Percentiles rank a stretch among this genome's conserved stretches.
phyloP scores from a whole-genome alignment of 169 alveolate genomes.

The Prorocentrum cordatum region DNA sequence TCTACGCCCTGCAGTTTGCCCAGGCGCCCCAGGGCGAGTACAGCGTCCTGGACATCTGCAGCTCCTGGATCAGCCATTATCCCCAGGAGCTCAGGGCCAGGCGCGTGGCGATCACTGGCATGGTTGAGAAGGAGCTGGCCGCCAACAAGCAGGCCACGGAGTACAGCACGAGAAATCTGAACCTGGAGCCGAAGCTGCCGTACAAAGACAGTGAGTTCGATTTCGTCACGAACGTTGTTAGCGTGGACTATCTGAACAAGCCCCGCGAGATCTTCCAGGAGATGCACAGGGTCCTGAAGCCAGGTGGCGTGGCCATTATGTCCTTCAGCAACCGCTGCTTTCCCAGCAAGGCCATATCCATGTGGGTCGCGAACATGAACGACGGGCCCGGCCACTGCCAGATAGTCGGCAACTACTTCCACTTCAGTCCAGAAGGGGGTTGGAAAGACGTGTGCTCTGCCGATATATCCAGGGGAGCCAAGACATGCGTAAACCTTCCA shows the following conservation, averaged over 20 bases:
- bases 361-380: slow-evolving; percentile 51
- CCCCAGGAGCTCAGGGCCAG: slow-evolving; percentile 19
- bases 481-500: no score
- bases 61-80: slow-evolving; percentile 51
- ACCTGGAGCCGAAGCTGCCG: slow-evolving; percentile 40
- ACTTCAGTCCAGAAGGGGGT: no score
- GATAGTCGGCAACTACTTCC: no score
- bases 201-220: slow-evolving; percentile 19
- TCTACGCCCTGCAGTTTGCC: slow-evolving; percentile 34
- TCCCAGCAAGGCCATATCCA: slow-evolving; percentile 33
- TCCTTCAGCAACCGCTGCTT: slow-evolving; percentile 66
- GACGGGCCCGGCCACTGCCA: no score
- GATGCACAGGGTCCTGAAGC: slow-evolving; percentile 56
- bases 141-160: slow-evolving; percentile 65
- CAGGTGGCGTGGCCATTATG: slow-evolving; percentile 66
- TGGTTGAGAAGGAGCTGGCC: slow-evolving; percentile 46
- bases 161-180: background rate
- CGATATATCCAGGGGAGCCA: no score
- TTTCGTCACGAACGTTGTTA: slow-evolving; percentile 39
- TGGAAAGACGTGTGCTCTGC: no score
- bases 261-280: slow-evolving; percentile 38
- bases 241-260: slow-evolving; percentile 26
- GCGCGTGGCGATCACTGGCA: slow-evolving; percentile 54
- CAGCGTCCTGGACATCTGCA: slow-evolving; percentile 53
- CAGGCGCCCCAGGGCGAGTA: slow-evolving; percentile 50